Conservation (phyloP, 2,329 filamentous ascomycete species). For the Raffaelea albimanens region DNA sequence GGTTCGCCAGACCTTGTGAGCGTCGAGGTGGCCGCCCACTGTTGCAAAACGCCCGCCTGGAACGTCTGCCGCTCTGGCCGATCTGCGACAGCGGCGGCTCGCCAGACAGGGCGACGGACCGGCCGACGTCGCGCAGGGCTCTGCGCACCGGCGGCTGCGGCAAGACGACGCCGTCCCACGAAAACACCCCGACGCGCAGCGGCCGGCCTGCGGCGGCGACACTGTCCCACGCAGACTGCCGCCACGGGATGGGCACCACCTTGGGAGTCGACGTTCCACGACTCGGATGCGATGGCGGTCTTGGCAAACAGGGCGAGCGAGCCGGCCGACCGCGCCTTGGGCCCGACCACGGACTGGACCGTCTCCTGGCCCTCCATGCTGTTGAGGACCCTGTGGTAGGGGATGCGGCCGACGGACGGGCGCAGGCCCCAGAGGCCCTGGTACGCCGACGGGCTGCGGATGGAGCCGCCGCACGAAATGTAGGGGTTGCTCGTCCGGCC, state of each 20-base stretch:
- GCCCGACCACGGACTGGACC: neutral
- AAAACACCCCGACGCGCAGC: too few relatives aligned
- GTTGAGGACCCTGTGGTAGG: neutral
- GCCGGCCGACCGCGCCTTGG: neutral
- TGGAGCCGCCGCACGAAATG: conserved; percentile 44
- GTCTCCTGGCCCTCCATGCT: conserved; percentile 41
- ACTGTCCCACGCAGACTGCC: too few relatives aligned
- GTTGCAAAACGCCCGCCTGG: too few relatives aligned
- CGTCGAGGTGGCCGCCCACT: too few relatives aligned
- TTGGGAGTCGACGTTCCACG: neutral
- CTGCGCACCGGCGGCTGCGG: too few relatives aligned
- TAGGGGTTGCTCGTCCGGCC: conserved; percentile 53
- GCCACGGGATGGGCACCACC: too few relatives aligned
- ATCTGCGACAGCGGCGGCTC: too few relatives aligned
- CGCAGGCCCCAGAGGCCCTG: conserved; percentile 37
- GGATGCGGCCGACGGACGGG: neutral
- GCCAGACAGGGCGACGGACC: too few relatives aligned
- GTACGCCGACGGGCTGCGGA: conserved; percentile 43
- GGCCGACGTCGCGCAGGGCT: too few relatives aligned
- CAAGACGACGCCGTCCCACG: too few relatives aligned
- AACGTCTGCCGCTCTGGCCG: too few relatives aligned
- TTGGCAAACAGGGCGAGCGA: neutral
- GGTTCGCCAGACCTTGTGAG: neutral
- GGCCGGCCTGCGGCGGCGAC: too few relatives aligned
- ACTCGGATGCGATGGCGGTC: neutral